These are phyloP conservation scores for Malbranchea cinnamomea DNA, from an alignment of 2,329 filamentous ascomycete genomes.

Conservation along the genomic window DNA sequence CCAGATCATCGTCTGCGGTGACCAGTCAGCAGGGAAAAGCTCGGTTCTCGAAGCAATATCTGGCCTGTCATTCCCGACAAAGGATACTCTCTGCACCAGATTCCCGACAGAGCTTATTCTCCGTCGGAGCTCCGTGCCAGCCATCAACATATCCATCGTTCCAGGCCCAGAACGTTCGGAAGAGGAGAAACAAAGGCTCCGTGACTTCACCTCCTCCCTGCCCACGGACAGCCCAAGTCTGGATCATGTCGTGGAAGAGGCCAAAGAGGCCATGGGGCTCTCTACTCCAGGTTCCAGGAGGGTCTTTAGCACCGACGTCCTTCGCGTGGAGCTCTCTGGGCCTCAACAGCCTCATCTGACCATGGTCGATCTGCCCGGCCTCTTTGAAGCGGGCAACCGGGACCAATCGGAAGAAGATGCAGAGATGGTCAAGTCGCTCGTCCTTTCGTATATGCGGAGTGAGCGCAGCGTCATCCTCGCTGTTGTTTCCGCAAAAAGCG, in stretches of 20 bases:
- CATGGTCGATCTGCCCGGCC: conserved; percentile 9
- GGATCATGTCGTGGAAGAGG: conserved; percentile 3
- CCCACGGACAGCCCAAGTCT: conserved; percentile 3
- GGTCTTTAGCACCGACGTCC: conserved; percentile 6
- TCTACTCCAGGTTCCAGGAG: conserved; percentile 8
- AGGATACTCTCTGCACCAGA: conserved; percentile 18
- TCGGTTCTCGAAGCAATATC: conserved; percentile 19
- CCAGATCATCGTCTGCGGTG: conserved; percentile 18
- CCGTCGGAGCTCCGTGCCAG: conserved; percentile 6
- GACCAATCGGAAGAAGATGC: conserved; percentile 10
- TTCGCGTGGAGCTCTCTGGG: conserved; percentile 8
- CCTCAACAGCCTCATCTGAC: conserved; percentile 7
- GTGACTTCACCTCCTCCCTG: conserved; percentile 8
- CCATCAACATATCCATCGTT: conserved; percentile 11
- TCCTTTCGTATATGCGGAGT: conserved; percentile 38
- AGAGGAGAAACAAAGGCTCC: conserved; percentile 9
- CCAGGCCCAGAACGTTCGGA: conserved; percentile 9
- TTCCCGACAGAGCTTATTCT: conserved; percentile 18
- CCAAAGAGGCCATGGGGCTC: conserved; percentile 8
- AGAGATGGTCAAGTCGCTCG: conserved; percentile 9
- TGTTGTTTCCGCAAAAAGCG: conserved; percentile 35
- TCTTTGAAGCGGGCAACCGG: conserved; percentile 7
- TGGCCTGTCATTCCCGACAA: conserved; percentile 14
- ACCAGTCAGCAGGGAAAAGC: conserved; percentile 19
- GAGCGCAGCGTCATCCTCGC: conserved; percentile 45